These are phyloP conservation scores for Kwoniella dendrophila DNA, from an alignment of 768 basidiomycete species.

Conservation along the genomic window DNA sequence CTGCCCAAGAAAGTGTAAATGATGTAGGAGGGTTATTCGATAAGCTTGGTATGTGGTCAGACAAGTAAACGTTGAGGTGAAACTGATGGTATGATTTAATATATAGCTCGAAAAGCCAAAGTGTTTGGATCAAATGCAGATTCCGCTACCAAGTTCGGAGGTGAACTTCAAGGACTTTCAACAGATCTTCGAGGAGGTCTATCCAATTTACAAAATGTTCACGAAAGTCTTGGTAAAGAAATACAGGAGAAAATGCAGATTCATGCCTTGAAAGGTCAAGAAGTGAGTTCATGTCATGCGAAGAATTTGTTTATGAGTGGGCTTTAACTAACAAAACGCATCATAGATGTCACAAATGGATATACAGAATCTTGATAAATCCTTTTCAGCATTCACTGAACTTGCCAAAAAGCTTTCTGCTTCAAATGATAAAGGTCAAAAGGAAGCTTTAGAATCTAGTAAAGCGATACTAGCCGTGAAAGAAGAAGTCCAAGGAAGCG, in stretches of 20 bases:
- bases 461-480: constrained; percentile 27
- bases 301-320: not conserved
- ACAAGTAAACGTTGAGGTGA: not conserved
- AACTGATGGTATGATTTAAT: not conserved
- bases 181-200: constrained; percentile 65
- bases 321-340: too few species aligned
- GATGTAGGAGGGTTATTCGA: constrained; percentile 74
- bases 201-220: constrained; percentile 65
- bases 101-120: constrained; percentile 71
- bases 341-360: constrained; percentile 27
- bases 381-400: constrained; percentile 36
- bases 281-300: constrained; percentile 52
- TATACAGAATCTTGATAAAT: constrained; percentile 30
- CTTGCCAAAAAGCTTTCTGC: constrained; percentile 29
- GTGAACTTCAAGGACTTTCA: constrained; percentile 63
- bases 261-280: constrained; percentile 64
- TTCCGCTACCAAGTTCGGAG: constrained; percentile 67
- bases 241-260: constrained; percentile 65
- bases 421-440: constrained; percentile 36
- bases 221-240: constrained; percentile 62
- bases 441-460: constrained; percentile 26
- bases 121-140: constrained; percentile 68
- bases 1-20: constrained; percentile 68
- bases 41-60: constrained; percentile 70
- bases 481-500: constrained; percentile 34